phyloP scores from a whole-genome alignment of 106 monocot species.

The Apostasia shenzhenica region DNA sequence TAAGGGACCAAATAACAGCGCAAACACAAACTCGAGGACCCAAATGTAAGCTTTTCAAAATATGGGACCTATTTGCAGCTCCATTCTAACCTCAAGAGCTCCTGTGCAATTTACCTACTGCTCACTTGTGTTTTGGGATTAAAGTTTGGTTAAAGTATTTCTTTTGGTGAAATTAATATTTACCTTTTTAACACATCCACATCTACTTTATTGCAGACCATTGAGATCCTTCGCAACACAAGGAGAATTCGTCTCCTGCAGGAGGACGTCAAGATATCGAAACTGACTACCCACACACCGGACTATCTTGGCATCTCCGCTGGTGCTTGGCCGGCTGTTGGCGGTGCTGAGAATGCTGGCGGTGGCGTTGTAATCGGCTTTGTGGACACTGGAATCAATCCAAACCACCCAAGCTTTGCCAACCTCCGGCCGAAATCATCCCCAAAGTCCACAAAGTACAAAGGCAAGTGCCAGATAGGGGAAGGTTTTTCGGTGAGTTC shows the following conservation, averaged over 20 bases:
- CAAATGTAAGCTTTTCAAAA: too few relatives aligned
- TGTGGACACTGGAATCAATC: conserved; percentile 78
- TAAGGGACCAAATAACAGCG: too few relatives aligned
- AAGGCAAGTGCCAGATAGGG: conserved; percentile 51
- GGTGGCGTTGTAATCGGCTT: conserved; percentile 71
- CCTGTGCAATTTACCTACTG: too few relatives aligned
- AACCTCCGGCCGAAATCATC: conserved; percentile 3
- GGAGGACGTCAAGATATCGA: conserved; percentile 53
- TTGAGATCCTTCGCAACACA: conserved; percentile 35
- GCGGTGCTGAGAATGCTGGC: conserved; percentile 45
- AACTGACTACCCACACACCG: conserved; percentile 66
- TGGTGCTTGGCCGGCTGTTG: conserved; percentile 51
- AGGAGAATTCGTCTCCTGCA: conserved; percentile 42
- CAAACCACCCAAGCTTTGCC: conserved; percentile 60
- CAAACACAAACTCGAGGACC: too few relatives aligned
- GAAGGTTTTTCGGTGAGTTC: conserved; percentile 37
- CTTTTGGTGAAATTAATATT: too few relatives aligned
- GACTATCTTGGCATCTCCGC: conserved; percentile 41
- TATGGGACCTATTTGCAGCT: too few relatives aligned
- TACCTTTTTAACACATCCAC: too few relatives aligned
- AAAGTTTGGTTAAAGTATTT: too few relatives aligned
- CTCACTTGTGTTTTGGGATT: too few relatives aligned
- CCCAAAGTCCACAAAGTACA: conserved; percentile 24
- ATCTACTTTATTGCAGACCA: conserved; percentile 15
- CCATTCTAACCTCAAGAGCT: too few relatives aligned